These are phyloP conservation scores for Tephrocybe sp. DNA, from an alignment of 768 basidiomycete genomes.

Conservation along the genomic window DNA sequence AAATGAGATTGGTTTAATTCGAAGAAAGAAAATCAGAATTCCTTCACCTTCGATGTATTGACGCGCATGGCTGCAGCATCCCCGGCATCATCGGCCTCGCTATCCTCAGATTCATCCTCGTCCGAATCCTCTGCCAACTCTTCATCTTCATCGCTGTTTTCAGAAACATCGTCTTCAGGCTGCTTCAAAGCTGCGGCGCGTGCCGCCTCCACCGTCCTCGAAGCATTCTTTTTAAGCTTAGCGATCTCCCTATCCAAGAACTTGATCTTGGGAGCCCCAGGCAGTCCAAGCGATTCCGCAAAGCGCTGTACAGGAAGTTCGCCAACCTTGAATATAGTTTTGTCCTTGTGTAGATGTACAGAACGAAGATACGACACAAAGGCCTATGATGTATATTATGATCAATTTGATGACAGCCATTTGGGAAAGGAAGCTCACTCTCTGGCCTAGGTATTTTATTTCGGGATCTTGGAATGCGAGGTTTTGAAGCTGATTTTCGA, in stretches of 20 bases:
- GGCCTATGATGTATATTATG: slow-evolving; percentile 55
- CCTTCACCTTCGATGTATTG: slow-evolving; percentile 46
- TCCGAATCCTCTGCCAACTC: slow-evolving; percentile 11
- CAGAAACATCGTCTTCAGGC: slow-evolving; percentile 15
- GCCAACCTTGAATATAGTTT: slow-evolving; percentile 83
- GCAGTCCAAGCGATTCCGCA: slow-evolving; percentile 87
- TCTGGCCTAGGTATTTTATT: slow-evolving; percentile 93
- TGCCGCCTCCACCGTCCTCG: slow-evolving; percentile 36
- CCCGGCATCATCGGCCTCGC: slow-evolving; percentile 23
- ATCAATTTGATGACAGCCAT: slow-evolving; percentile 1
- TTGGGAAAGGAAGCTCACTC: slow-evolving; percentile 47
- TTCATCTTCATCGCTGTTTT: slow-evolving; percentile 6
- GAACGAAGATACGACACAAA: slow-evolving; percentile 96
- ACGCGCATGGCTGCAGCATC: slow-evolving; percentile 15
- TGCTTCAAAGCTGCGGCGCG: slow-evolving; percentile 27
- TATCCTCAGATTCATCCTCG: slow-evolving; percentile 11
- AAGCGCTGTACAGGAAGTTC: slow-evolving; percentile 81
- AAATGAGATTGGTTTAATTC: not conserved
- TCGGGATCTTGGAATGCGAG: slow-evolving; percentile 94
- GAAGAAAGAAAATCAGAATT: slow-evolving; percentile 9
- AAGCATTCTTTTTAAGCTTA: slow-evolving; percentile 75
- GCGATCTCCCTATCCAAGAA: slow-evolving; percentile 67
- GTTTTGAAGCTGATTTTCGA: slow-evolving; percentile 87
- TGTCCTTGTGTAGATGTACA: slow-evolving; percentile 90
- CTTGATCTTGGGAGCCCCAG: slow-evolving; percentile 95